phyloP scores from a whole-genome alignment of 106 monocot species.

The Phalaenopsis aphrodite region DNA sequence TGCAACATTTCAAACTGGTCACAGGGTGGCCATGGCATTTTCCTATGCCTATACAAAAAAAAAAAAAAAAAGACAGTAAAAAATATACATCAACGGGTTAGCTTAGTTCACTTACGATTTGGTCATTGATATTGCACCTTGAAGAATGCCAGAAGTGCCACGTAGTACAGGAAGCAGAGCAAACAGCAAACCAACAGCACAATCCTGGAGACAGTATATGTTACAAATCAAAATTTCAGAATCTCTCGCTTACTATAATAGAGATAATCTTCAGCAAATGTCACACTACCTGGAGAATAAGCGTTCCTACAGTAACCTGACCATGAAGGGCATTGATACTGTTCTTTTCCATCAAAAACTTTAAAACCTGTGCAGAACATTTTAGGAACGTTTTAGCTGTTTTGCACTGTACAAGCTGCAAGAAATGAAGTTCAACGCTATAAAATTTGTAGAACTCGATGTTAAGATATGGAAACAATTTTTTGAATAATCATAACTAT shows the following conservation, averaged over 20 bases:
- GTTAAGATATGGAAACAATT: too few species aligned
- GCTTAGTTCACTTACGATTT: constrained; percentile 54
- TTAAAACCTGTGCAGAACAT: constrained; percentile 65
- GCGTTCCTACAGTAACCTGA: constrained; percentile 90
- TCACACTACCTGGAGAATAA: constrained; percentile 82
- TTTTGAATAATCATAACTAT: too few species aligned
- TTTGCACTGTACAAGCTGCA: not conserved
- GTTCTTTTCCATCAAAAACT: constrained; percentile 96
- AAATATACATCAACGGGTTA: not conserved
- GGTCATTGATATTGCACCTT: constrained; percentile 82
- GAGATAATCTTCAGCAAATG: not conserved
- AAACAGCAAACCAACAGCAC: constrained; percentile 96
- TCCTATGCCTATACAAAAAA: not conserved
- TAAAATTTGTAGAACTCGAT: not conserved
- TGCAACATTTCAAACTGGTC: not conserved
- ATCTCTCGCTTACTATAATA: not conserved
- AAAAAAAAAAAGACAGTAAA: not conserved
- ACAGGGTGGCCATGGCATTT: not conserved
- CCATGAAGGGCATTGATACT: constrained; percentile 85
- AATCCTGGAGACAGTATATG: constrained; percentile 45
- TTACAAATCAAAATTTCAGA: not conserved
- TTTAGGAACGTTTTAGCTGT: not conserved
- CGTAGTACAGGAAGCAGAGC: constrained; percentile 92
- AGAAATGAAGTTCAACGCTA: not conserved
- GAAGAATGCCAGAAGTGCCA: constrained; percentile 81